Evolutionary conservation across 83 land plant species (phyloP), one percentile per base, ranked within the genome.

Genomic region (Picea abies): DNA sequence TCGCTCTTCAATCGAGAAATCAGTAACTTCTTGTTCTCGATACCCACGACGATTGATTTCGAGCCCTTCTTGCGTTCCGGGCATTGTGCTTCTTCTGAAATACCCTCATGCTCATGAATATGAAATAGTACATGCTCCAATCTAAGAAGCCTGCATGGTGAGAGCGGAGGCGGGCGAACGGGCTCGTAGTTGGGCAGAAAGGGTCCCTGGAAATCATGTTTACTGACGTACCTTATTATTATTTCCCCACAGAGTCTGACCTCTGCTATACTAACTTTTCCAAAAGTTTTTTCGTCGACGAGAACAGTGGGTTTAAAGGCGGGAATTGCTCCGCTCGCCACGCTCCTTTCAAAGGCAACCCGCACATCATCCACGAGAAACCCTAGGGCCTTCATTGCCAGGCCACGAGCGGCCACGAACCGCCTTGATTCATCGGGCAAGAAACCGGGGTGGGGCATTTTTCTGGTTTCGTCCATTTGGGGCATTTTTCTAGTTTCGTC

Each of bases 51-150:
- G 52, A 47, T 47, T 10, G 9, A 47, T 47, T 47, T 47, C 52
- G 10, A 47, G 0, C 10, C 10, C 9, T 47, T 39, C 41, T 39
- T 39, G 0, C 1, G 0, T 7, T 7, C 0, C 0, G 10, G 10
- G 9, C 10, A 8, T 8, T 8, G 52, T 7, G 52, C 9, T 47
- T 47, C 52, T 47, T 7, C 52, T 47, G 52, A 47, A 47, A 1
- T 47, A 0, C 10, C 52, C 1, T 47, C 52, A 47, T 47, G 52
- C 9, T 91, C 83, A 44, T 88, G 85, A 65, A 94, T 97, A 85
- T 97, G 95, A 32, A 93, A 97, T 0, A 94, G 95, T 2, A 92
- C 96, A 77, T 97, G 97, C 62, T 94, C 96, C 14, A 97, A 88
- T 62, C 96, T 71, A 73, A 87, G 81, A 20, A 95, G 82, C 37